phyloP scores from a whole-genome alignment of 2,329 filamentous ascomycete species.

The Neofusicoccum cordaticola region DNA sequence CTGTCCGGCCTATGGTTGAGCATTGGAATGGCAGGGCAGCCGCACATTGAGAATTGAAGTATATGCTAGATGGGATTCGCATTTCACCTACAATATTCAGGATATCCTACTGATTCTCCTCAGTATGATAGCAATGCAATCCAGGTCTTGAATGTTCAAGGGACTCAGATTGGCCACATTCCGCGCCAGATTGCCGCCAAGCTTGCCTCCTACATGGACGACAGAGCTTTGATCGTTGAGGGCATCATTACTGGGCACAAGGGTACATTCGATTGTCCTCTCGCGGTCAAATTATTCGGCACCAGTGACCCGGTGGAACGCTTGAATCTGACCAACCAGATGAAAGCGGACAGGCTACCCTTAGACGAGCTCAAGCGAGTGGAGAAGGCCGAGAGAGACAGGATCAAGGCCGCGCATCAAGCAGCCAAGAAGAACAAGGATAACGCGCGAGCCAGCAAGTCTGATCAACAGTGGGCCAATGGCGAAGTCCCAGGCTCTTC shows the following conservation, averaged over 20 bases:
- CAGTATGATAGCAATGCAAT: slow-evolving; percentile 73
- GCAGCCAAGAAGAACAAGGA: slow-evolving; percentile 32
- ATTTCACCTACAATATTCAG: too few relatives aligned
- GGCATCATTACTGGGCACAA: slow-evolving; percentile 67
- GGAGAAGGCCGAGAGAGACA: slow-evolving; percentile 51
- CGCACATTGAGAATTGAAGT: too few relatives aligned
- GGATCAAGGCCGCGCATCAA: slow-evolving; percentile 40
- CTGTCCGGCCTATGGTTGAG: too few relatives aligned
- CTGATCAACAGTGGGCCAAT: slow-evolving; percentile 18
- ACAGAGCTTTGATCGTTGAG: slow-evolving; percentile 60
- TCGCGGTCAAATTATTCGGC: slow-evolving; percentile 68
- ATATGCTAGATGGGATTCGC: too few relatives aligned
- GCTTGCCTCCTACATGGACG: slow-evolving; percentile 65
- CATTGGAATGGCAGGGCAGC: too few relatives aligned
- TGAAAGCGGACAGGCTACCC: slow-evolving; percentile 63
- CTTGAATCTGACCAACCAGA: slow-evolving; percentile 55
- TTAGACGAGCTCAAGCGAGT: slow-evolving; percentile 49
- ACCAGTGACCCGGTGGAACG: slow-evolving; percentile 55
- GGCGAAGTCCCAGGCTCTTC: slow-evolving; percentile 16
- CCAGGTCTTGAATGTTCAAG: slow-evolving; percentile 72
- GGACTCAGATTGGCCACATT: slow-evolving; percentile 75
- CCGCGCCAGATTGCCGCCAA: slow-evolving; percentile 66
- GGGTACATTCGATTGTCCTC: slow-evolving; percentile 67
- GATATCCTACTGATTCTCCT: not conserved
- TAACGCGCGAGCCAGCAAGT: slow-evolving; percentile 27